Percentiles rank a stretch among this genome's conserved stretches.
phyloP scores from a whole-genome alignment of 2,329 filamentous ascomycete genomes.

The Balansia obtecta region DNA sequence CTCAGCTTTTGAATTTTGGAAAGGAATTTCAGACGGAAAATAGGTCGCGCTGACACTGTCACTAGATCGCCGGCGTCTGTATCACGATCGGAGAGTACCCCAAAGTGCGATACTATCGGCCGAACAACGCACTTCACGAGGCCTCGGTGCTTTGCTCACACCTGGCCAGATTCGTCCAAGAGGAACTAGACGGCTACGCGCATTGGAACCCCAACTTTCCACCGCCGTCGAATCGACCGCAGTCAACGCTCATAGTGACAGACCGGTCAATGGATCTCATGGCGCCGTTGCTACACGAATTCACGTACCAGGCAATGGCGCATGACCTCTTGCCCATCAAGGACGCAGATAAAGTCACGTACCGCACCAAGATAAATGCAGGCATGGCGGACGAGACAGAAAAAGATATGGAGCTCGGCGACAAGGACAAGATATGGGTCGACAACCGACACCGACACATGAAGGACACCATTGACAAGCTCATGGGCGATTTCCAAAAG shows the following conservation, averaged over 20 bases:
- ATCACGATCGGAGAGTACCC: constrained; percentile 90
- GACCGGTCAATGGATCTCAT: constrained; percentile 89
- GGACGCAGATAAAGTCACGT: constrained; percentile 80
- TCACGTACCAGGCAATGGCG: constrained; percentile 97
- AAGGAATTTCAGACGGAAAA: background rate
- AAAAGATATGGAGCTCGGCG: constrained; percentile 83
- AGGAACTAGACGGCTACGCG: constrained; percentile 81
- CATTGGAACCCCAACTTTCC: constrained; percentile 70
- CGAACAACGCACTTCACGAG: constrained; percentile 64
- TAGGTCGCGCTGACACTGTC: background rate
- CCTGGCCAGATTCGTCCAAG: constrained; percentile 80
- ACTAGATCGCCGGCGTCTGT: constrained; percentile 50
- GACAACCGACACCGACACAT: constrained; percentile 92
- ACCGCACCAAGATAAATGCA: constrained; percentile 67
- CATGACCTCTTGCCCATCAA: constrained; percentile 83
- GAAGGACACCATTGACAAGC: constrained; percentile 92
- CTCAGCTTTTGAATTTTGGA: no score
- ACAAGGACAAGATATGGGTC: constrained; percentile 90
- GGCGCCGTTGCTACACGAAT: constrained; percentile 83
- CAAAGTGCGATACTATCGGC: constrained; percentile 81
- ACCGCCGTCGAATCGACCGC: constrained; percentile 62
- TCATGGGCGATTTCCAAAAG: constrained; percentile 84
- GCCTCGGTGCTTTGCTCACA: constrained; percentile 79
- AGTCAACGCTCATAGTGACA: constrained; percentile 72
- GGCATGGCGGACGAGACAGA: constrained; percentile 57